Evolutionary conservation across 257 asterid species (phyloP), one percentile per base, ranked within the genome.

Genomic region (Capsicum baccatum): DNA sequence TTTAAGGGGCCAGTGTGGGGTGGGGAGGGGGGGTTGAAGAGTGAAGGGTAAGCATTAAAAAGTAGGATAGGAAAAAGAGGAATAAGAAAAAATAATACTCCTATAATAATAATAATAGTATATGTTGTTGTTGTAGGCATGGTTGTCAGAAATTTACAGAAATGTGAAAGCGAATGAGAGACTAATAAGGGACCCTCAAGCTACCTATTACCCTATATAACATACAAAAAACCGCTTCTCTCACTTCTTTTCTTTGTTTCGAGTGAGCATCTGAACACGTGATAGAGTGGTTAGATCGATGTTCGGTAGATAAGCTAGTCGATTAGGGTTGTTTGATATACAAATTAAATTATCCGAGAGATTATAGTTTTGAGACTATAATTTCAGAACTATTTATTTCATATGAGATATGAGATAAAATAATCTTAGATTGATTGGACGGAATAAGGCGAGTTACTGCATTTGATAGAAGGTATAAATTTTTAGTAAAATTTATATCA

Each of bases 31-130:
- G 47, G 63, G 63, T 11, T 35, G 7, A 13, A 54, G 63, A 7
- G 81, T 52, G 63, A 52, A 76, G 81, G 63, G 81, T 76, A 76
- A 76, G 63, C 81, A 54, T 55, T 52, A 52, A 50, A 74, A 74
- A 74, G 19, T 73, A 4, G 57, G 59, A 48, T 19, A 73, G 37
- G 37, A 50, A 50, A 11, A 74, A 74, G 44, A 73, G 19, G 58
- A 73, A 73, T 56, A 50, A 52, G 10, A 13, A 50, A 35, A 52
- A 48, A 73, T 6, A 67, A 6, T 2, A 67, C 21, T 1, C 33
- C 33, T 26, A 26, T 57, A 57, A 57, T 59, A 59, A n/a, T 59
- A 12, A 21, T 76, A 21, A 13, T 52, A 52, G 58, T 73, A 73
- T 21, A 50, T 52, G 60, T 6, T 64, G 6, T 33, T 74, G 63